Evolutionary conservation across 345 rosid genomes (phyloP).

Genomic region (Excoecaria agallocha): DNA sequence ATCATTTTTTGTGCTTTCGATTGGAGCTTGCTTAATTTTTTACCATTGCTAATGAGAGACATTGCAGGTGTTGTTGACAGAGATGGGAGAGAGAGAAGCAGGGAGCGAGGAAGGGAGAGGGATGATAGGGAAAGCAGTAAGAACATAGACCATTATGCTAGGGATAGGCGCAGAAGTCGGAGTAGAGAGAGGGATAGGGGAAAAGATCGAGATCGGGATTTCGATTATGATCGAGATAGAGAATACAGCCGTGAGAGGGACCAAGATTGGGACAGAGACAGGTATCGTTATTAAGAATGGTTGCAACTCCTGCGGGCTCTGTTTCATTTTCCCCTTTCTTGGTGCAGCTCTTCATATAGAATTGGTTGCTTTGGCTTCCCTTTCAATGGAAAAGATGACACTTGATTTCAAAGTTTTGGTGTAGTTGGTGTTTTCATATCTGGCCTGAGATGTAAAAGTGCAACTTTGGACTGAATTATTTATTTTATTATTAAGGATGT

Average conservation of each 20-base stretch:
- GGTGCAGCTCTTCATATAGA: background rate
- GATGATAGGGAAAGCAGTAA: conserved; percentile 51
- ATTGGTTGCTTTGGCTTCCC: background rate
- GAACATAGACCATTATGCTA: conserved; percentile 51
- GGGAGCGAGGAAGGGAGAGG: conserved; percentile 74
- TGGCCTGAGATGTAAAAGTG: background rate
- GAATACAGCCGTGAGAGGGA: conserved; percentile 43
- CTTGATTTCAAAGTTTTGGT: background rate
- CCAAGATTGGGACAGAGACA: conserved; percentile 37
- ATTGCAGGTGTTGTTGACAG: conserved; percentile 53
- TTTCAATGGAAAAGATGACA: background rate
- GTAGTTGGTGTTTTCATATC: background rate
- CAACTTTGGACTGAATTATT: too few relatives aligned
- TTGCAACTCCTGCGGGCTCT: background rate
- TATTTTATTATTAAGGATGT: too few relatives aligned
- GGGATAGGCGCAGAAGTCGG: conserved; percentile 68
- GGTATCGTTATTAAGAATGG: conserved; percentile 18
- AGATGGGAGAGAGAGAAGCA: conserved; percentile 79
- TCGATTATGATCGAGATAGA: conserved; percentile 45
- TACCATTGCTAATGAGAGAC: background rate
- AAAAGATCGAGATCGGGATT: conserved; percentile 47
- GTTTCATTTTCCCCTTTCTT: background rate
- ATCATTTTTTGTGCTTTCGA: background rate
- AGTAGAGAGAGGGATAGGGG: conserved; percentile 68
- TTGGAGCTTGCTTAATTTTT: background rate